Evolutionary conservation across 2,329 filamentous ascomycete species (phyloP).

Genomic region (Botrytis pseudocinerea): DNA sequence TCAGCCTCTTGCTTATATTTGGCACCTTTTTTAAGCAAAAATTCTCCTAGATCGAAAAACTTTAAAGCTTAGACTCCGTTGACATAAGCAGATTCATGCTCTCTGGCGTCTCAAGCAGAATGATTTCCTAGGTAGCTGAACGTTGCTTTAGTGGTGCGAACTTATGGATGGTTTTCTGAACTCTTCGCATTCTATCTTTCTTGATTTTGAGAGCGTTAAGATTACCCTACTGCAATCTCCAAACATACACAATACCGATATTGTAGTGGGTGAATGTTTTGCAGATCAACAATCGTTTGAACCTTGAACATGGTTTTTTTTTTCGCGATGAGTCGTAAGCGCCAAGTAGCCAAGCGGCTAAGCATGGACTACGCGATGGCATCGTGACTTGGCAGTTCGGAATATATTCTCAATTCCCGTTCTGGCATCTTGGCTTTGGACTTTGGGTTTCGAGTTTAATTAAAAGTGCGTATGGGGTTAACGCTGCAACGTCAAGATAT

Average conservation of each 20-base stretch:
- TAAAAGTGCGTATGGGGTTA: background rate
- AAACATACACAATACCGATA: background rate
- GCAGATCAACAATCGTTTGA: background rate
- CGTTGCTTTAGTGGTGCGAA: background rate
- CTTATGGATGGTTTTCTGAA: background rate
- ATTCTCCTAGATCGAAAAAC: background rate
- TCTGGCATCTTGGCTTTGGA: background rate
- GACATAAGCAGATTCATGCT: background rate
- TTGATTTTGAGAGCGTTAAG: background rate
- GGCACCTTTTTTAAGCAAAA: background rate
- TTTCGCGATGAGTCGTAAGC: background rate
- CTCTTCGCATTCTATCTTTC: background rate
- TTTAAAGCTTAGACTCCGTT: background rate
- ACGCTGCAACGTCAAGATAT: background rate
- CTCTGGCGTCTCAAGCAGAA: background rate
- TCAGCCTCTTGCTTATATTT: background rate
- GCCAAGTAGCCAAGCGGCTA: constrained; percentile 4
- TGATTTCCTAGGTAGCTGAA: no score
- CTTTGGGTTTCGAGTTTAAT: background rate
- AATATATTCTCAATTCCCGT: background rate
- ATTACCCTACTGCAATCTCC: background rate
- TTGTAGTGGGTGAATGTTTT: background rate
- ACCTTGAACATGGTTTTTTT: background rate
- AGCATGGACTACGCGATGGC: background rate
- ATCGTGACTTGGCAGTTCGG: constrained; percentile 4